Evolutionary conservation across 495 filamentous ascomycete species (phyloP).

Genomic region (Xylaria acuta): DNA sequence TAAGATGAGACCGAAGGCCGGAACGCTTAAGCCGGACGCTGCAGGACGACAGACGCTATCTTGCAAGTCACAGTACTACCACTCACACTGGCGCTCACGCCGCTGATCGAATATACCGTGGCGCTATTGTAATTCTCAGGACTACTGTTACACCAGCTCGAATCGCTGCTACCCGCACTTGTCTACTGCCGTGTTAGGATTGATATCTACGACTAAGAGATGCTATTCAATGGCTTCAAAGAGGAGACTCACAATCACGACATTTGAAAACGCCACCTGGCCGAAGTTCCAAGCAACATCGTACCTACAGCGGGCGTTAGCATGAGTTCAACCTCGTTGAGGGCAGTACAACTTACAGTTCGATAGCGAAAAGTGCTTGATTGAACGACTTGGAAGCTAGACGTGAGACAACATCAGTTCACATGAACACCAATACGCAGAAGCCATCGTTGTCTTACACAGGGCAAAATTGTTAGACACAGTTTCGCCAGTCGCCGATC

Average conservation of each 20-base stretch:
- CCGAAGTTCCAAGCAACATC: constrained; percentile 49
- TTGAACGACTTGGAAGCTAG: constrained; percentile 47
- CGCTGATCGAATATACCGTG: constrained; percentile 40
- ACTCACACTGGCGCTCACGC: constrained; percentile 40
- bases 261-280: constrained; percentile 44
- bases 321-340: neutral
- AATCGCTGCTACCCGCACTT: constrained; percentile 34
- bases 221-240: neutral
- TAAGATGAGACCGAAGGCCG: neutral
- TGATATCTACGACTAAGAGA: neutral
- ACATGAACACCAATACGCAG: neutral
- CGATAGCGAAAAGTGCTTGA: constrained; percentile 49
- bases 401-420: constrained; percentile 8
- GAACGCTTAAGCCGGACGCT: constrained; percentile 28
- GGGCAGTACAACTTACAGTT: constrained; percentile 33
- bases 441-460: constrained; percentile 5
- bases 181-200: constrained; percentile 28
- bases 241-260: constrained; percentile 46
- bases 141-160: constrained; percentile 41
- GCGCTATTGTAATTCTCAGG: constrained; percentile 48
- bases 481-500: constrained; percentile 28
- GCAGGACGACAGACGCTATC: constrained; percentile 43
- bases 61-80: constrained; percentile 43
- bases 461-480: constrained; percentile 41
- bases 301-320: constrained; percentile 22